phyloP scores from a whole-genome alignment of 768 basidiomycete species.

The Phlegmacium glaucopus region DNA sequence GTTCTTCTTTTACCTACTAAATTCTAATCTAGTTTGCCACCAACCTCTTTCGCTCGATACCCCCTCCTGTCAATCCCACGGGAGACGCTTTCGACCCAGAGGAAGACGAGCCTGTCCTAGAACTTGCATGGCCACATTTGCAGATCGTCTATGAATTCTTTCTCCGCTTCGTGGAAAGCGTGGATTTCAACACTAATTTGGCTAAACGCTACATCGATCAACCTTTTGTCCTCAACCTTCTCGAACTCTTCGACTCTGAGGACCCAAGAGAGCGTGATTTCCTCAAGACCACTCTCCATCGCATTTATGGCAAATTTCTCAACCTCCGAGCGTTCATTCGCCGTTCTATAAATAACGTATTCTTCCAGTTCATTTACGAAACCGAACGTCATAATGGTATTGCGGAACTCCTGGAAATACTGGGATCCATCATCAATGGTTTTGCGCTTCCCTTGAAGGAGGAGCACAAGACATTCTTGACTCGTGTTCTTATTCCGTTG shows the following conservation, averaged over 20 bases:
- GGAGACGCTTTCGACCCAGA: slow-evolving; percentile 99
- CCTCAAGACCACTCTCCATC: slow-evolving; percentile 96
- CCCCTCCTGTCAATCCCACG: slow-evolving; percentile 96
- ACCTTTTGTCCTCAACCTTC: slow-evolving; percentile 89
- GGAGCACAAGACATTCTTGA: slow-evolving; percentile 97
- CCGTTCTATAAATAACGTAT: slow-evolving; percentile 98
- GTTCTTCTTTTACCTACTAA: slow-evolving; percentile 5
- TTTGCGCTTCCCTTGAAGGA: slow-evolving; percentile 98
- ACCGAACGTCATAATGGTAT: slow-evolving; percentile 99
- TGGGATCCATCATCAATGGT: slow-evolving; percentile 99
- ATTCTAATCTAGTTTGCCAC: slow-evolving; percentile 73
- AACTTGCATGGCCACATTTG: slow-evolving; percentile 98
- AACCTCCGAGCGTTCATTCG: slow-evolving; percentile 98
- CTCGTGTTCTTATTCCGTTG: slow-evolving; percentile 88
- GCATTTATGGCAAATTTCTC: slow-evolving; percentile 99
- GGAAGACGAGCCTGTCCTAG: slow-evolving; percentile 98
- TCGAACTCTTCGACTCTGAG: slow-evolving; percentile 98
- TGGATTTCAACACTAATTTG: slow-evolving; percentile 96
- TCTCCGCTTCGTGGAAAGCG: slow-evolving; percentile 95
- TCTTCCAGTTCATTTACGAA: slow-evolving; percentile 99
- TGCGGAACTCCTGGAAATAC: slow-evolving; percentile 94
- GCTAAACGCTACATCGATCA: slow-evolving; percentile 99
- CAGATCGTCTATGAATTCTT: slow-evolving; percentile 99
- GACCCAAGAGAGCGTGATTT: slow-evolving; percentile 99
- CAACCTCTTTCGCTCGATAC: slow-evolving; percentile 99